Evolutionary conservation across 2,329 filamentous ascomycete species (phyloP).

Genomic region (Emmonsia crescens): DNA sequence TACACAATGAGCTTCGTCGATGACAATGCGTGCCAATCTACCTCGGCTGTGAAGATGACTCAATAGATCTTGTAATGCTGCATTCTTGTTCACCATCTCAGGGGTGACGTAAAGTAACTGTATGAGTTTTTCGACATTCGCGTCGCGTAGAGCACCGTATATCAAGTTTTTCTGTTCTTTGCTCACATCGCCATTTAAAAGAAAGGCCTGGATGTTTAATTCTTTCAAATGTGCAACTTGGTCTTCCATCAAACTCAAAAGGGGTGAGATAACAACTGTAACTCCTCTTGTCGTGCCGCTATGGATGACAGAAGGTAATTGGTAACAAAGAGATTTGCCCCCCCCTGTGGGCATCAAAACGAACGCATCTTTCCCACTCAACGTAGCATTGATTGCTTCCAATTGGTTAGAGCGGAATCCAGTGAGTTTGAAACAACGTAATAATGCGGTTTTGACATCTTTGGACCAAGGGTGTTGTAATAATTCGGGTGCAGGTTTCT

Average conservation of each 20-base stretch:
- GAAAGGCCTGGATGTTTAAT: conserved; percentile 64
- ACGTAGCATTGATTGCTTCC: conserved; percentile 88
- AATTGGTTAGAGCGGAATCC: conserved; percentile 87
- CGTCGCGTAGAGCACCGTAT: conserved; percentile 51
- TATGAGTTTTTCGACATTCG: conserved; percentile 61
- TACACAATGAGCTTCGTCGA: conserved; percentile 98
- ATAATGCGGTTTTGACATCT: conserved; percentile 71
- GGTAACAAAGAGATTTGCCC: conserved; percentile 94
- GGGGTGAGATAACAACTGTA: conserved; percentile 86
- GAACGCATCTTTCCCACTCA: conserved; percentile 80
- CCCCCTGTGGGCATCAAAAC: conserved; percentile 97
- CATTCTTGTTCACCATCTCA: conserved; percentile 86
- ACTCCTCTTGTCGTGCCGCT: conserved; percentile 75
- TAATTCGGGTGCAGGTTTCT: conserved; percentile 23
- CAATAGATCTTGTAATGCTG: conserved; percentile 55
- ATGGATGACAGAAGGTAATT: conserved; percentile 74
- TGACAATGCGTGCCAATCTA: conserved; percentile 80
- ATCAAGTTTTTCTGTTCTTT: conserved; percentile 54
- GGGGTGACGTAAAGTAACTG: conserved; percentile 92
- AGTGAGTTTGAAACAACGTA: conserved; percentile 69
- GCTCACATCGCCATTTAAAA: conserved; percentile 69
- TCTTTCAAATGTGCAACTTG: conserved; percentile 74
- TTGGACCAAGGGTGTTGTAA: conserved; percentile 71
- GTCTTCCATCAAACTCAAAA: conserved; percentile 94
- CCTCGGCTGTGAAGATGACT: conserved; percentile 55